These are phyloP conservation scores for Platismatia glauca DNA, from an alignment of 495 filamentous ascomycete genomes.

Conservation along the genomic window DNA sequence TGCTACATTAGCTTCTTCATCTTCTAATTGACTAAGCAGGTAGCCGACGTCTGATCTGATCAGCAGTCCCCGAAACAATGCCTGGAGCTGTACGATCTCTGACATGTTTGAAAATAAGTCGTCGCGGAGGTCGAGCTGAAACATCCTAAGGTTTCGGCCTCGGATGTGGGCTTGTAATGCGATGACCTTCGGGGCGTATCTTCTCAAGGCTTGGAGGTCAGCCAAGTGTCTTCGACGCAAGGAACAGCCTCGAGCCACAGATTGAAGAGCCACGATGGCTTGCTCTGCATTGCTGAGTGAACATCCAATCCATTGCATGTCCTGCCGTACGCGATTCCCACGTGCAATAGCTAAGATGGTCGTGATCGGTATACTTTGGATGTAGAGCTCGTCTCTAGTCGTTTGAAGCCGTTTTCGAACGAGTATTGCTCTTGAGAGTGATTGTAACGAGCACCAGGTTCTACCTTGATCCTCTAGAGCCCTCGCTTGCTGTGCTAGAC, in stretches of 20 bases:
- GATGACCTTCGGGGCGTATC: slow-evolving; percentile 48
- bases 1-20: slow-evolving; percentile 63
- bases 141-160: slow-evolving; percentile 48
- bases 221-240: slow-evolving; percentile 35
- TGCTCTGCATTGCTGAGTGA: slow-evolving; percentile 31
- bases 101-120: slow-evolving; percentile 48
- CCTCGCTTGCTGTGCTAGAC: slow-evolving; percentile 21
- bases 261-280: slow-evolving; percentile 39
- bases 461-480: slow-evolving; percentile 33
- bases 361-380: slow-evolving; percentile 34
- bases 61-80: slow-evolving; percentile 66
- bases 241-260: slow-evolving; percentile 36
- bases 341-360: slow-evolving; percentile 40
- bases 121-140: slow-evolving; percentile 43
- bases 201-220: slow-evolving; percentile 49
- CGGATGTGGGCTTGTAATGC: slow-evolving; percentile 64
- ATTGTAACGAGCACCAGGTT: slow-evolving; percentile 43
- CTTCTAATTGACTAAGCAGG: slow-evolving; percentile 65
- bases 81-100: slow-evolving; percentile 60
- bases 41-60: slow-evolving; percentile 61
- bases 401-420: slow-evolving; percentile 34
- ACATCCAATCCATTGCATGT: slow-evolving; percentile 29
- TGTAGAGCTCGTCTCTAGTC: slow-evolving; percentile 32
- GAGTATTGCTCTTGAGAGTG: slow-evolving; percentile 39
- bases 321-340: slow-evolving; percentile 33